Evolutionary conservation across 164 flowering plant genomes (phyloP), one percentile per base, ranked within the genome.

Genomic region (Litsea cubeba): DNA sequence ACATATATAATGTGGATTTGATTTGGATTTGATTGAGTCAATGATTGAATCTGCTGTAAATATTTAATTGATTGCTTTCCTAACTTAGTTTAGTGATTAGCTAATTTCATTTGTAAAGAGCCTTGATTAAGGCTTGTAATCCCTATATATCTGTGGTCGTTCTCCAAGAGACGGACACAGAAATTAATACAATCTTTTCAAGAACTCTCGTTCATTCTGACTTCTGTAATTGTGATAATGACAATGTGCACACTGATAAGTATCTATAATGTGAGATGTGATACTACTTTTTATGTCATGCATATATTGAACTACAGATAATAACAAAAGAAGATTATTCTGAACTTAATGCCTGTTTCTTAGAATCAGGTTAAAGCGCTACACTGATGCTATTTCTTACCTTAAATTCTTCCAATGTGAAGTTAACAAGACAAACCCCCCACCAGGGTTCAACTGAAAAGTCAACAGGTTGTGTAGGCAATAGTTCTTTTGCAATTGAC

Each of bases 351-450:
- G 28, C 32, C 5, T 25, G 20, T 66, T 66, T 66, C 28, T 8
- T 14, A 25, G 46, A 66, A 14, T 15, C 2, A 6, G 26, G 71
- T 40, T 49, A 50, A 63, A 15, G 25, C 20, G 50, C 46, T 57
- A 26, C 62, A 71, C 62, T 26, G 62, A 72, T 12, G 18, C 23
- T 35, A 71, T 24, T 22, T 6, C 83, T 77, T 65, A 91, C 99
- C 98, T 92, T 95, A 79, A 93, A 95, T 81, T 95, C 99, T 82
- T 95, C 99, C 71, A 95, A 71, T n/a, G 99, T 93, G 62, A 95
- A 95, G 84, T 95, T 94, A 75, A 95, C 99, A 30, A 95, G 94
- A 80, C 97, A 92, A 75, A 94, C 88, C 78, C 95, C 99, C 99
- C 99, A 95, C 99, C 99, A 95, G 51, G 98, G 90, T 76, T 95